Evolutionary conservation across 2,329 filamentous ascomycete genomes (phyloP), one percentile per base, ranked within the genome.

Genomic region (Aspergillus sp.): DNA sequence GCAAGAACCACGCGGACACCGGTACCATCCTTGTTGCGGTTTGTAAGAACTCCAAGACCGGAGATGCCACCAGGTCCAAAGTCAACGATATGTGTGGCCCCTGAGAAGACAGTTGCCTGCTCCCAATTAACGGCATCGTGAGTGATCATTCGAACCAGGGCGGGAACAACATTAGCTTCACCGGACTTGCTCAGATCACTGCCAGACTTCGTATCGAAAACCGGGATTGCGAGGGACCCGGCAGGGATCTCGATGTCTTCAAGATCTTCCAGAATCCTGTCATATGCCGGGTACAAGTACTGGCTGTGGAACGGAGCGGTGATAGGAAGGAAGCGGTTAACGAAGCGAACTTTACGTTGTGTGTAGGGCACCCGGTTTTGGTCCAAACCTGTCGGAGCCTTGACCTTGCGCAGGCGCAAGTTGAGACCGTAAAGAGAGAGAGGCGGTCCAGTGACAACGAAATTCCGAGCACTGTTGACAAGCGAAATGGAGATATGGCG

Each of bases 251-350:
- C 81, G 66, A 98, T 82, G 66, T 93, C 86, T 76, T 91, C 91
- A 63, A 99, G 83, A 73, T 99, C 96, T 69, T 94, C 88, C 58
- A 93, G 86, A 63, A 99, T 92, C 69, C 92, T 84, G 62, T 88
- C 85, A 25, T 90, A 92, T 2, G 95, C 94, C 66, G 92, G 88
- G 23, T 84, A 82, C 15, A 99, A 87, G 74, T 98, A 97, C 62
- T 92, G 89, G 84, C 95, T 99, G 83, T 99, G 95, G 84, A 99
- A 99, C 4, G 95, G 96, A 8, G 95, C 92, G 1, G 94, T 97
- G 76, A 99, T 99, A 50, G 95, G 96, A 62, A 99, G 81, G 83
- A 99, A 99, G 62, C 95, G 90, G 82, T 97, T 97, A 63, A 92
- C 91, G 69, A 99, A 99, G 71, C 95, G 92, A 59, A 97, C 85